Evolutionary conservation across 1,284 basidiomycete genomes (phyloP), one percentile per base, ranked within the genome.

Genomic region (Cryptococcus sp.): DNA sequence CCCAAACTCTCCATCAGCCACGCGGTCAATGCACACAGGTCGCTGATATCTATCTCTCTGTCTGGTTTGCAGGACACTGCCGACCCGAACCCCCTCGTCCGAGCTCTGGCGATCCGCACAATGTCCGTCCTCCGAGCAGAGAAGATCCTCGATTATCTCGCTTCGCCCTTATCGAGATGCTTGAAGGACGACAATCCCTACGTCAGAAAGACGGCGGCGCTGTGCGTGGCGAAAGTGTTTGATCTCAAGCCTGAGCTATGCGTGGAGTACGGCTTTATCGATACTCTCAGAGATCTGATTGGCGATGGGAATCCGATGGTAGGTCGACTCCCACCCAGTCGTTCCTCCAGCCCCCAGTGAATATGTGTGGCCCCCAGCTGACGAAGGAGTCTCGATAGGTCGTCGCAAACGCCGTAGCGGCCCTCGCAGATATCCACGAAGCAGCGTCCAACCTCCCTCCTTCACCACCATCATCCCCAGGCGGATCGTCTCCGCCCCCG

Each of bases 121-220:
- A 99, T 99, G 95, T 93, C 93, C 42, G 93, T 92, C 72, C 81
- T 99, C 49, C 89, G 93, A 42, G 94, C 95, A 3, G 94, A 98
- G 79, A 98, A 97, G 86, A 99, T 98, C 77, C 93, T 98, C 79
- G 93, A 96, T 81, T 98, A 98, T 80, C 86, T 99, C 41, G 93
- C 90, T 60, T 91, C 94, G 72, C 95, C 95, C 0, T 81, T 99
- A 10, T 89, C 91, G 69, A 91, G 93, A 70, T 91, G 90, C 69
- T 82, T 99, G 40, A 84, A 86, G 39, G 95, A 98, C 78, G 93
- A 97, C 68, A 96, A 96, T 71, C 94, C 96, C 0, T 99, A 98
- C 76, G 94, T 98, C 40, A 87, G 94, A 70, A 98, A 97, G 82
- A 98, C 94, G 8, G 95, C 93, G 1, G 94, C 93, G 5, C 83